phyloP scores from a whole-genome alignment of 805 yeast species.

The Wickerhamomyces ciferrii region DNA sequence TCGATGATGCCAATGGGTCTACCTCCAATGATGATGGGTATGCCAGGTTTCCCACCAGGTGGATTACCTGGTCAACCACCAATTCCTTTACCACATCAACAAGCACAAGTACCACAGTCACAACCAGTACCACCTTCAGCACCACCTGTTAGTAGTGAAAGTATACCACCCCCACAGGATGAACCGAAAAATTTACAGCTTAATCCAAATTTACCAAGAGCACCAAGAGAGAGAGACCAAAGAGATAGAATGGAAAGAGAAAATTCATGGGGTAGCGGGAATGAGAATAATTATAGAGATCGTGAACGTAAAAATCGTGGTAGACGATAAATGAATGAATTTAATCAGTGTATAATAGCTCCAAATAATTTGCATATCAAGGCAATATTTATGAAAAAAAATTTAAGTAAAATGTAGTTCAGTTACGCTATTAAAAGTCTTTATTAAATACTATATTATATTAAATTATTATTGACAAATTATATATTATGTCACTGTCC shows the following conservation, averaged over 20 bases:
- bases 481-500: neutral
- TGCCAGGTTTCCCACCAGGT: conserved; percentile 13
- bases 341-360: neutral
- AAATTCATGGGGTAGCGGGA: conserved; percentile 7
- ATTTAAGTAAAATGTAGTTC: neutral
- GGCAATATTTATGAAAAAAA: neutral
- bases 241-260: conserved; percentile 16
- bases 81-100: neutral
- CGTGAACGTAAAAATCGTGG: conserved; percentile 15
- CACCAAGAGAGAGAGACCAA: conserved; percentile 11
- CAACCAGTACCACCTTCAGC: neutral
- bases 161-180: conserved; percentile 3
- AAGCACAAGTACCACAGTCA: neutral
- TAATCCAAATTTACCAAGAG: conserved; percentile 9
- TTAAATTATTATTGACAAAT: neutral
- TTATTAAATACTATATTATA: neutral
- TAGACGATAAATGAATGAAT: conserved; percentile 1
- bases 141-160: neutral
- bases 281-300: conserved; percentile 18
- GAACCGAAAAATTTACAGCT: neutral
- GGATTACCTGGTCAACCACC: conserved; percentile 1
- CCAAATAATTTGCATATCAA: neutral
- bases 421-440: neutral
- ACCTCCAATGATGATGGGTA: conserved; percentile 28
- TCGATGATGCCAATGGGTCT: conserved; percentile 42